phyloP scores from a whole-genome alignment of 345 rosid species.

The Populus euphratica region DNA sequence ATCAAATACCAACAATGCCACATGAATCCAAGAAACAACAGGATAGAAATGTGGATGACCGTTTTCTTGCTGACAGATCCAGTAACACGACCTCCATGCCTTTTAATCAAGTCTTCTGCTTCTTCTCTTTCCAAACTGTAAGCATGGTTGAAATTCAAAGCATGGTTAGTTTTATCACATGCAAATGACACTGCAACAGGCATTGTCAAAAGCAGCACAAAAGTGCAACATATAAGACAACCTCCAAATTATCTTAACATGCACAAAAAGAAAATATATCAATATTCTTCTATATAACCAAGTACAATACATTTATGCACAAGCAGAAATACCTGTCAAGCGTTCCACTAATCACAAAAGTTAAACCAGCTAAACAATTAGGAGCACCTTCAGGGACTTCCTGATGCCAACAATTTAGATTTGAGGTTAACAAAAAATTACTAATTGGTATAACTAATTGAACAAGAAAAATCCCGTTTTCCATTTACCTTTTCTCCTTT shows the following conservation, averaged over 20 bases:
- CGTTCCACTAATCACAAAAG: slow-evolving; percentile 97
- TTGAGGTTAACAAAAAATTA: slow-evolving; percentile 16
- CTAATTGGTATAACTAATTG: background rate
- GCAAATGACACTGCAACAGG: background rate
- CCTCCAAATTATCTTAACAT: background rate
- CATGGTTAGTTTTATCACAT: background rate
- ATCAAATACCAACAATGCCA: slow-evolving; percentile 11
- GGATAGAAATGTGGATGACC: slow-evolving; percentile 37
- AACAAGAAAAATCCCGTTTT: background rate
- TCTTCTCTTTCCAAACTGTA: slow-evolving; percentile 96
- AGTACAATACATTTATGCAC: background rate
- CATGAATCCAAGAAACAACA: slow-evolving; percentile 15
- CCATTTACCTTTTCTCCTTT: slow-evolving; percentile 90
- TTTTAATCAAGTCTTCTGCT: slow-evolving; percentile 93
- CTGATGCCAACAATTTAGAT: slow-evolving; percentile 42
- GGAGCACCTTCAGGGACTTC: slow-evolving; percentile 97
- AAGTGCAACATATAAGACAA: background rate
- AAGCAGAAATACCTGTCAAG: slow-evolving; percentile 76
- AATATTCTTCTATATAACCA: background rate
- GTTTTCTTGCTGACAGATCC: slow-evolving; percentile 99
- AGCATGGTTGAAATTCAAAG: slow-evolving; percentile 13
- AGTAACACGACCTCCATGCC: slow-evolving; percentile 89
- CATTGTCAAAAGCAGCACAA: background rate
- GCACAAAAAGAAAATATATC: background rate
- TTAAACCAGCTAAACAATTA: slow-evolving; percentile 78